These are phyloP conservation scores for Diaporthe australafricana DNA, from an alignment of 2,329 filamentous ascomycete species.

Conservation along the genomic window DNA sequence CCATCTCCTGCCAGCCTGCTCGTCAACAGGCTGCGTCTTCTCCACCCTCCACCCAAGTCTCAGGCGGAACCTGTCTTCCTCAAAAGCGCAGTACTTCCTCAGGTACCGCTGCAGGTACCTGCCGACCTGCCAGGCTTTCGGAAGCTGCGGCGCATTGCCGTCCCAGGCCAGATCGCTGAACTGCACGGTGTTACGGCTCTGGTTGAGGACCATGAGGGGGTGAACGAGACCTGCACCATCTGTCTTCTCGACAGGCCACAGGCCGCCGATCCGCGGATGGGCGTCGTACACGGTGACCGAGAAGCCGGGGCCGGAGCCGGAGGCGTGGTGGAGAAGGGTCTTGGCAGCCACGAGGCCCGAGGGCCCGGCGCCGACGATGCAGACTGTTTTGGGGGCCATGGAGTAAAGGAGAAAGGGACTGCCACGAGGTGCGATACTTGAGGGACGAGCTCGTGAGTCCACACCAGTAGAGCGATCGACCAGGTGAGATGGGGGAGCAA, in stretches of 20 bases:
- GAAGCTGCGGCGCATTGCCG: conserved; percentile 71
- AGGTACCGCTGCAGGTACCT: conserved; percentile 76
- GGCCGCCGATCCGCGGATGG: conserved; percentile 74
- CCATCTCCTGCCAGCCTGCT: conserved; percentile 52
- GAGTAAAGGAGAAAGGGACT: neutral
- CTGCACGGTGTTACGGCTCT: conserved; percentile 81
- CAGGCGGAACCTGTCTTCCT: conserved; percentile 53
- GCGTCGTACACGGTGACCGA: conserved; percentile 78
- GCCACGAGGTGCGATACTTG: neutral
- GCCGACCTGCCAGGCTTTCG: conserved; percentile 81
- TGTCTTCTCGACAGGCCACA: conserved; percentile 74
- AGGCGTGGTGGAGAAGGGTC: conserved; percentile 71
- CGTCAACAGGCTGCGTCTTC: conserved; percentile 47
- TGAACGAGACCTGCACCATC: conserved; percentile 67
- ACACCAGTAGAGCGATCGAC: conserved; percentile 6
- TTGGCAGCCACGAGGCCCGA: conserved; percentile 79
- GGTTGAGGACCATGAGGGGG: conserved; percentile 78
- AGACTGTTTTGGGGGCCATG: conserved; percentile 60
- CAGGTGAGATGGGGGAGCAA: neutral
- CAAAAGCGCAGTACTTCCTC: conserved; percentile 63
- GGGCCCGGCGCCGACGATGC: conserved; percentile 72
- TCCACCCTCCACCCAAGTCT: conserved; percentile 62
- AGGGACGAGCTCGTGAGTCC: neutral
- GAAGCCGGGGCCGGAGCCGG: conserved; percentile 60
- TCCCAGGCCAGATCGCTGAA: conserved; percentile 81